Percentiles rank a stretch among this genome's conserved stretches.
Conservation (phyloP, 208 protist species). For the Histomonas meleagridis region DNA sequence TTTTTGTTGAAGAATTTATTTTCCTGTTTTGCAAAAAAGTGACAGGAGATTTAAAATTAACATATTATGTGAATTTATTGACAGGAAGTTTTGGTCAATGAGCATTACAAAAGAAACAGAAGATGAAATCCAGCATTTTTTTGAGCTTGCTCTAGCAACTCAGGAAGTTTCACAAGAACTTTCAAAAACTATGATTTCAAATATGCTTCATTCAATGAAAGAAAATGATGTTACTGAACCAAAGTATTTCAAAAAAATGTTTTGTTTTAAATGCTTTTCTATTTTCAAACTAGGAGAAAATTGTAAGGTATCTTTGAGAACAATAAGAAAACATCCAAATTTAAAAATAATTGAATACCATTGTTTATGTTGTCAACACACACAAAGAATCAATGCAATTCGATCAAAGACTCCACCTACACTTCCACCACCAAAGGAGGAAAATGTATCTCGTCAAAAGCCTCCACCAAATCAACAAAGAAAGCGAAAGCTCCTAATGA, state of each 20-base stretch:
- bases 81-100: too few relatives aligned
- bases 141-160: neutral
- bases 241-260: neutral
- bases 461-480: neutral
- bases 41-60: too few relatives aligned
- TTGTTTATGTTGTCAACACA: neutral
- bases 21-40: too few relatives aligned
- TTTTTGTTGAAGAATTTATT: too few relatives aligned
- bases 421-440: neutral
- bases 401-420: neutral
- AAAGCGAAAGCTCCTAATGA: neutral
- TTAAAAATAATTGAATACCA: neutral
- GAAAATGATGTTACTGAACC: neutral
- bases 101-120: too few relatives aligned
- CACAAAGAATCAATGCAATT: neutral
- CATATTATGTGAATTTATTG: too few relatives aligned
- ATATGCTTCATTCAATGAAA: neutral
- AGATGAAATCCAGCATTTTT: neutral
- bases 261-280: slow-evolving; percentile 8
- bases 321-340: slow-evolving; percentile 19
- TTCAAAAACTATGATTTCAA: neutral
- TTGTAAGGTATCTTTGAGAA: neutral
- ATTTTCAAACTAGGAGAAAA: neutral
- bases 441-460: too few relatives aligned
- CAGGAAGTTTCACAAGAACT: neutral